Evolutionary conservation across 257 asterid species (phyloP).

Genomic region (Fraxinus cuspidata): DNA sequence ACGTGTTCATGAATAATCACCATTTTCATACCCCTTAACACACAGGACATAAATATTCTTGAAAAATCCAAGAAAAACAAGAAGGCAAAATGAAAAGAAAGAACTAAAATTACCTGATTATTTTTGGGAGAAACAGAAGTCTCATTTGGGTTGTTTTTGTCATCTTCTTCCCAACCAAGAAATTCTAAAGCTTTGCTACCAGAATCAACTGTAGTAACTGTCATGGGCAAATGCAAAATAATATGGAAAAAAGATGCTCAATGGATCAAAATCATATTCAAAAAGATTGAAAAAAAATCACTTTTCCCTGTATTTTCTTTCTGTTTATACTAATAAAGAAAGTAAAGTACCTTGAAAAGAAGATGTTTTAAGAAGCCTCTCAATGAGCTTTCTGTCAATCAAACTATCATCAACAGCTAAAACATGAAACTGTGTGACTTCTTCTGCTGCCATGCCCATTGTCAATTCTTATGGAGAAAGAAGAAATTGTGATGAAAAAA

Average conservation of each 20-base stretch:
- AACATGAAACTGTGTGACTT: conserved; percentile 51
- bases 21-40: too few relatives aligned
- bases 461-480: background rate
- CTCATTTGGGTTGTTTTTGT: conserved; percentile 27
- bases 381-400: conserved; percentile 60
- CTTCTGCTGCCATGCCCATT: conserved; percentile 49
- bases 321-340: background rate
- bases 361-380: conserved; percentile 55
- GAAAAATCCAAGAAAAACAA: background rate
- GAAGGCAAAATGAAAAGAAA: background rate
- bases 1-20: too few relatives aligned
- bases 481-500: background rate
- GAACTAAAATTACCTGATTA: conserved; percentile 2
- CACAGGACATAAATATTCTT: too few relatives aligned
- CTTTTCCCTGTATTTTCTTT: conserved; percentile 5
- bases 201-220: conserved; percentile 67
- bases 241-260: background rate
- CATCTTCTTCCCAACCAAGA: conserved; percentile 48
- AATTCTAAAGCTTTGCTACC: conserved; percentile 56
- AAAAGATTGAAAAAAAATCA: conserved; percentile 4
- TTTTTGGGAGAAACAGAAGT: conserved; percentile 26
- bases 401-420: conserved; percentile 63
- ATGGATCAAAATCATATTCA: background rate
- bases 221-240: conserved; percentile 19
- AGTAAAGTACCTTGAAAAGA: conserved; percentile 52